These are phyloP conservation scores for Pholiota adiposa DNA, from an alignment of 1,284 basidiomycete species.

Conservation along the genomic window DNA sequence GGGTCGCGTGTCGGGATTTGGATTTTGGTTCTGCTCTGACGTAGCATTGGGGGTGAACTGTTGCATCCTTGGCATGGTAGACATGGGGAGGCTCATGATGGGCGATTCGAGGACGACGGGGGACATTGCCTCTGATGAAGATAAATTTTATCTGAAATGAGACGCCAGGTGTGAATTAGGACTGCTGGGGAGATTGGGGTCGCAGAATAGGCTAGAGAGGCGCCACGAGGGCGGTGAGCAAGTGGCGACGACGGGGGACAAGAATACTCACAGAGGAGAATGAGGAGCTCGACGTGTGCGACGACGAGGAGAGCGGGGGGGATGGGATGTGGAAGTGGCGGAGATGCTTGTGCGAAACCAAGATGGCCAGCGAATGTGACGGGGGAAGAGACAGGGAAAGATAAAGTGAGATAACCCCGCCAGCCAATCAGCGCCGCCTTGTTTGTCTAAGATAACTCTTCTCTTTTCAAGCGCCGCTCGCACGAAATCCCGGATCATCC, in stretches of 20 bases:
- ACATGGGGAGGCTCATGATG: slow-evolving; percentile 47
- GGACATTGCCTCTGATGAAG: slow-evolving; percentile 31
- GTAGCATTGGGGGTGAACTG: slow-evolving; percentile 26
- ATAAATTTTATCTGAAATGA: slow-evolving; percentile 15
- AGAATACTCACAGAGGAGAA: slow-evolving; percentile 5
- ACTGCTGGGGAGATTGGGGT: slow-evolving; percentile 16
- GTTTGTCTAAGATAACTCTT: slow-evolving; percentile 31
- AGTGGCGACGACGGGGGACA: slow-evolving; percentile 7
- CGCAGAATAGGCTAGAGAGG: slow-evolving; percentile 7
- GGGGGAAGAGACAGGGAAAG: slow-evolving; percentile 39
- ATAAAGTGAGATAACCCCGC: slow-evolving; percentile 30
- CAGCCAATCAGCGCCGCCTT: slow-evolving; percentile 29
- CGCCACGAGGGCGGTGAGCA: slow-evolving; percentile 16
- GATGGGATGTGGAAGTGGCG: slow-evolving; percentile 25
- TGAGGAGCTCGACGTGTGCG: slow-evolving; percentile 14
- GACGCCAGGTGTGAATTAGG: slow-evolving; percentile 1
- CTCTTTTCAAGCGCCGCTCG: slow-evolving; percentile 9
- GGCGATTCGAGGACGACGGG: slow-evolving; percentile 49
- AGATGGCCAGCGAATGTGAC: slow-evolving; percentile 31
- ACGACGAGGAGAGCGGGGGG: slow-evolving; percentile 25
- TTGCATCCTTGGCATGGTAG: slow-evolving; percentile 45
- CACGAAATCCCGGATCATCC: slow-evolving; percentile 10
- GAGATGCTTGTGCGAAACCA: slow-evolving; percentile 23
- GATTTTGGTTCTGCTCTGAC: slow-evolving; percentile 23
- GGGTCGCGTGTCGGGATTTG: slow-evolving; percentile 21